These are phyloP conservation scores for Lepidium campestre DNA, from an alignment of 441 rosid genomes.

Conservation along the genomic window DNA sequence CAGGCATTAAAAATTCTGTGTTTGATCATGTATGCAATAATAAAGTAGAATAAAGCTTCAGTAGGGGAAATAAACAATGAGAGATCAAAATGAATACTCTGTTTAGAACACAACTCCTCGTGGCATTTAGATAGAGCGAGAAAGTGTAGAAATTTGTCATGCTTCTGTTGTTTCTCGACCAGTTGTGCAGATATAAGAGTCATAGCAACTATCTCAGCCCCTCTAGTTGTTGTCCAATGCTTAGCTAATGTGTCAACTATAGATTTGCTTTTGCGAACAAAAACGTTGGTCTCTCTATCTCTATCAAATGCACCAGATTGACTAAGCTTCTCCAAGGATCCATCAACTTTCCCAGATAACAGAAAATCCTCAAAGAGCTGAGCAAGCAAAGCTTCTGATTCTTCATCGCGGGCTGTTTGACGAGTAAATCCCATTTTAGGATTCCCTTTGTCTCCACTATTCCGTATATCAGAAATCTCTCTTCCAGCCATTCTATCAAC, in stretches of 20 bases:
- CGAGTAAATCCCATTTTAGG: conserved; percentile 49
- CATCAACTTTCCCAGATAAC: conserved; percentile 62
- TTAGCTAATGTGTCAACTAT: conserved; percentile 92
- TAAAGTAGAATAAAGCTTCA: not conserved
- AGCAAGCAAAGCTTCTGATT: conserved; percentile 81
- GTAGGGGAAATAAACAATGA: not conserved
- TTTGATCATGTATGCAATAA: not conserved
- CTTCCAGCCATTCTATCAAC: conserved; percentile 55
- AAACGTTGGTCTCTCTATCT: conserved; percentile 83
- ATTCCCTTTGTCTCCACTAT: conserved; percentile 57
- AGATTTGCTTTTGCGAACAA: conserved; percentile 77
- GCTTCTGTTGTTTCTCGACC: conserved; percentile 87
- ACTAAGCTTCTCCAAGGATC: conserved; percentile 58
- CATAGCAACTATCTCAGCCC: conserved; percentile 87
- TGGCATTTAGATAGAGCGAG: conserved; percentile 98
- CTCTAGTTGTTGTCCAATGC: conserved; percentile 99
- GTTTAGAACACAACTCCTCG: conserved; percentile 77
- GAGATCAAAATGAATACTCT: conserved; percentile 46
- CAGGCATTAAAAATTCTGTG: not conserved
- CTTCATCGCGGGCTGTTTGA: conserved; percentile 77
- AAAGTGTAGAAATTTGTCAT: conserved; percentile 78
- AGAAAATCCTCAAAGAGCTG: conserved; percentile 78
- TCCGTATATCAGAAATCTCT: conserved; percentile 57
- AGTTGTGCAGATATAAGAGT: conserved; percentile 68
- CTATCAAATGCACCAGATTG: conserved; percentile 86